Evolutionary conservation across 805 yeast species (phyloP), one percentile per base, ranked within the genome.

Genomic region (Metschnikowia cerradonensis): DNA sequence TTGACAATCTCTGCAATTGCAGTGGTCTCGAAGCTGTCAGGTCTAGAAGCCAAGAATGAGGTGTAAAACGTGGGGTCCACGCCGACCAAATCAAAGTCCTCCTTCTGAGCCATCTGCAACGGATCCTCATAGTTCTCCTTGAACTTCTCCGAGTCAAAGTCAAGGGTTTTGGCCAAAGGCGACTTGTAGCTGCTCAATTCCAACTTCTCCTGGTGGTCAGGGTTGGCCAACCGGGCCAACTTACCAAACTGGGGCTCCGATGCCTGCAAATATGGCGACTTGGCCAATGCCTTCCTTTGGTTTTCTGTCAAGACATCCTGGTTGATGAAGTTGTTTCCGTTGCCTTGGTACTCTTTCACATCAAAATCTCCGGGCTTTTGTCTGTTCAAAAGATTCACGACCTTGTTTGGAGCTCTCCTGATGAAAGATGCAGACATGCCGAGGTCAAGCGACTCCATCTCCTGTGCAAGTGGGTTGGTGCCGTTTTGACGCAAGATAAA

Each of bases 11-110:
- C 82, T 6, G 81, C 76, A 56, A 91, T 86, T 4, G 97, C 97
- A 35, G 86, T 84, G 35, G 88, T 82, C 66, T 91, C 98, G 61
- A 88, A 88, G 40, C 80, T 72, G 66, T 91, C 97, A 0, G 98
- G 98, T 57, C 98, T 75, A 17, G 96, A 88, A 0, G 88, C 84
- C 52, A 90, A 71, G 65, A 88, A 90, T 0, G 94, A 77, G 2
- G 82, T 70, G 67, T 90, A 90, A 17, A 81, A 71, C 1, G 79
- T 78, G 11, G 90, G 87, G 60, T 84, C 86, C 41, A 78, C 71
- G 43, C 71, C 60, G 23, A 67, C 70, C 52, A 81, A 69, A n/a
- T 65, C 63, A 14, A 66, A 56, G 56, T 78, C 73, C 5, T 64
- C 64, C 49, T 66, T 63, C 39, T 71, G 75, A 1, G 83, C 82